A percentile compares a stretch with the other conserved stretches of the same genome.
These are phyloP conservation scores for Aspergillus amoenus DNA, from an alignment of 2,329 filamentous ascomycete species.

Conservation along the genomic window DNA sequence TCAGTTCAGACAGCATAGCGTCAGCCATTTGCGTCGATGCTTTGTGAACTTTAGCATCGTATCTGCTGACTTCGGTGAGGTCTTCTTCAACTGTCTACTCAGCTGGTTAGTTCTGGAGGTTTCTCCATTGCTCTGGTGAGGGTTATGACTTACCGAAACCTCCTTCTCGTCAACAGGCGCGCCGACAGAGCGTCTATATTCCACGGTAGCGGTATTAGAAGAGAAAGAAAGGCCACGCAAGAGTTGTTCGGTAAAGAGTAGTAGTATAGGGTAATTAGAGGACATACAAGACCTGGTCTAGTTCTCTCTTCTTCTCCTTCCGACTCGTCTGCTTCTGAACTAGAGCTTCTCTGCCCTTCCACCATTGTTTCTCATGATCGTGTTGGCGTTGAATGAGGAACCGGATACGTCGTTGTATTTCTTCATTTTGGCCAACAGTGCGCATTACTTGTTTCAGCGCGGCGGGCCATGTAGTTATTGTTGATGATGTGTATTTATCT, in stretches of 20 bases:
- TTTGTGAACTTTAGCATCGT: conserved; percentile 63
- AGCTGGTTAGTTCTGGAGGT: neutral
- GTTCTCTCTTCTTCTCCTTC: conserved; percentile 52
- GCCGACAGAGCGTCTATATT: conserved; percentile 46
- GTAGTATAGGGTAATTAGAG: neutral
- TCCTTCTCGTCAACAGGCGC: conserved; percentile 37
- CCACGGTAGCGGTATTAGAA: neutral
- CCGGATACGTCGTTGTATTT: conserved; percentile 46
- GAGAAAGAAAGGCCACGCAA: neutral
- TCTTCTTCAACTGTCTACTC: conserved; percentile 48
- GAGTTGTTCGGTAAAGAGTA: neutral
- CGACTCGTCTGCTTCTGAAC: conserved; percentile 53
- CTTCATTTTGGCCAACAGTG: conserved; percentile 47
- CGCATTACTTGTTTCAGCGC: conserved; percentile 54
- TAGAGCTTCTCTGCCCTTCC: conserved; percentile 52
- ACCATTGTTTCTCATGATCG: conserved; percentile 63
- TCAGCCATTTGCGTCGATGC: conserved; percentile 60
- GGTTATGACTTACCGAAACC: conserved; percentile 28
- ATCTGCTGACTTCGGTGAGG: conserved; percentile 55
- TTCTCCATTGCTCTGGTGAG: neutral
- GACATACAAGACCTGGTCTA: conserved; percentile 56
- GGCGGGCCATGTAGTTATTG: conserved; percentile 53
- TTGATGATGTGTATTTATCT: conserved; percentile 31
- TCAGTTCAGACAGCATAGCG: conserved; percentile 57
- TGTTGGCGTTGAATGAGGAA: conserved; percentile 64